Conservation (phyloP, 495 filamentous ascomycete genomes). For the Clavariopsis aquatica region DNA sequence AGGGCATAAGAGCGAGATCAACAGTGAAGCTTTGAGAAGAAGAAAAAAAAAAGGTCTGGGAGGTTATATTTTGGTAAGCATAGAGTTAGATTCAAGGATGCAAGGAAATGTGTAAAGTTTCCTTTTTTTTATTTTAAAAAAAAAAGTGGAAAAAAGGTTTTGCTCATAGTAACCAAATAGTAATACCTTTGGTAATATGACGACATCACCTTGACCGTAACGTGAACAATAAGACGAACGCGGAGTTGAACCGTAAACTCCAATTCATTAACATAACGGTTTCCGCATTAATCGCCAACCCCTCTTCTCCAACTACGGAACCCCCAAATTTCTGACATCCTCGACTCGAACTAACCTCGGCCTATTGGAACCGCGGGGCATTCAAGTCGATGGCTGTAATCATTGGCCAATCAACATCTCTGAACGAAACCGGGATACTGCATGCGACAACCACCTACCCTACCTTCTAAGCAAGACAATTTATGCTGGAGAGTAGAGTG, state of each 20-base stretch:
- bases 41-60: too few relatives aligned
- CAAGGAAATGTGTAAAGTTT: too few relatives aligned
- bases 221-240: too few relatives aligned
- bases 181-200: too few relatives aligned
- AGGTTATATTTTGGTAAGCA: too few relatives aligned
- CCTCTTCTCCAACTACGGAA: background rate
- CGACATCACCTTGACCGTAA: too few relatives aligned
- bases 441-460: background rate
- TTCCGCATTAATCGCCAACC: too few relatives aligned
- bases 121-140: background rate
- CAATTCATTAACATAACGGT: too few relatives aligned
- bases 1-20: constrained; percentile 49
- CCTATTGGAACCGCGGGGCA: background rate
- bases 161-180: too few relatives aligned
- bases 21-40: constrained; percentile 48
- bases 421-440: background rate
- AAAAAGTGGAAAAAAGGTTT: too few relatives aligned
- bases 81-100: too few relatives aligned
- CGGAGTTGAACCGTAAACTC: too few relatives aligned
- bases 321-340: background rate
- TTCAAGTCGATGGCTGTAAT: background rate
- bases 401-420: background rate
- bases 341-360: background rate
- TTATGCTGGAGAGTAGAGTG: background rate
- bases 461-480: background rate